Evolutionary conservation across 768 basidiomycete genomes (phyloP), one percentile per base, ranked within the genome.

Genomic region (Boletales sp.): DNA sequence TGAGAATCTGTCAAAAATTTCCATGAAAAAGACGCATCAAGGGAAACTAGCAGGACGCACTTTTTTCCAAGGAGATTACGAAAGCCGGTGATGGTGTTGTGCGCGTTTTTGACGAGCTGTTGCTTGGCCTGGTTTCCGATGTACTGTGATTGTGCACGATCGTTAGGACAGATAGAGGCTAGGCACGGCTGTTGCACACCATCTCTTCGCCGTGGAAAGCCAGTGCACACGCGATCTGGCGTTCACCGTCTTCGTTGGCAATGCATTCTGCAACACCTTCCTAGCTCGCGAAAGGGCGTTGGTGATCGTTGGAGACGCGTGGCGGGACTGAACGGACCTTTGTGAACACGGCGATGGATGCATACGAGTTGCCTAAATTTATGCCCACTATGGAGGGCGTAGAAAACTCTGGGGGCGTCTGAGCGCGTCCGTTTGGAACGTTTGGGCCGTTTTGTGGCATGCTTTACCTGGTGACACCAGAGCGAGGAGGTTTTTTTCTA

Each of bases 161-260:
- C 44, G 43, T 56, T 13, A 45, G 40, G 32, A 12, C 1, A n/a
- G 41, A 51, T 44, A 34, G n/a, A 48, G 8, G 48, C 51, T 13
- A 54, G 25, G 31, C 21, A 42, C 21, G 9, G 40, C 14, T 39
- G 25, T 17, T n/a, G 76, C 87, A 59, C 63, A 92, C 94, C 66
- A 87, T 83, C 68, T 97, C 89, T 68, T 95, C 90, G 25, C 92
- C 93, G 36, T 83, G 82, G 67, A 95, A 98, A 0, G 94, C 82
- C 48, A 98, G 75, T 25, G 93, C 93, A 65, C 90, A 92, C 0
- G 93, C 93, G 61, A 99, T 98, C 73, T 99, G 95, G 31, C 96
- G 86, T 65, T 97, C 95, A 30, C 96, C 95, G 66, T 98, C 95
- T 66, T 98, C 94, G 66, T 97, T 98, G 6, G 94, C 96, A 53